Conservation (phyloP, 805 yeast species). For the Kuraishia capsulata region DNA sequence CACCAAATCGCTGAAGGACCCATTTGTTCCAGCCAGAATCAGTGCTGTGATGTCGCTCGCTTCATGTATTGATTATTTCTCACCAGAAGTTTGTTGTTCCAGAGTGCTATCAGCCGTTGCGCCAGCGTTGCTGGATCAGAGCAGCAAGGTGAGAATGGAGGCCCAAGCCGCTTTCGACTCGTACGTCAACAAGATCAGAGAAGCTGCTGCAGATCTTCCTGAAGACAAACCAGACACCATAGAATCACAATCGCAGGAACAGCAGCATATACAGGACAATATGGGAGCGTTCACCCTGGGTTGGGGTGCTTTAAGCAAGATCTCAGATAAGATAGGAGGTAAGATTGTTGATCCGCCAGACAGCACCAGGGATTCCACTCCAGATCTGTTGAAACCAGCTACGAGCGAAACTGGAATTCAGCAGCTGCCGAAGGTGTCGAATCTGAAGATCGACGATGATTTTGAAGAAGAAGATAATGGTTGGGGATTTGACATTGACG, state of each 20-base stretch:
- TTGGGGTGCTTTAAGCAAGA: slow-evolving; percentile 5
- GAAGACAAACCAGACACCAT: slow-evolving; percentile 17
- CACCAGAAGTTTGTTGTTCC: slow-evolving; percentile 68
- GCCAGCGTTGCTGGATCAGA: slow-evolving; percentile 71
- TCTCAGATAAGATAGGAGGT: slow-evolving; percentile 5
- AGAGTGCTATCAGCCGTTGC: slow-evolving; percentile 80
- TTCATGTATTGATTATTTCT: slow-evolving; percentile 52
- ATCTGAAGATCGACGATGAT: background rate
- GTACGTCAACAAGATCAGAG: slow-evolving; percentile 46
- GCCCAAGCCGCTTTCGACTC: slow-evolving; percentile 61
- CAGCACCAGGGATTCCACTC: background rate
- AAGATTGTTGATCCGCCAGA: slow-evolving; percentile 2
- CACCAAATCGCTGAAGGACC: slow-evolving; percentile 73
- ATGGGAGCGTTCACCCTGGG: slow-evolving; percentile 13
- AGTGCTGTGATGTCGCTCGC: slow-evolving; percentile 73
- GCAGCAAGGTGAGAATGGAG: slow-evolving; percentile 57
- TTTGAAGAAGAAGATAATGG: slow-evolving; percentile 16
- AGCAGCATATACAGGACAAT: slow-evolving; percentile 8
- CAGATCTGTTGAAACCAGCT: background rate
- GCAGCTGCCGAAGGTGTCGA: background rate
- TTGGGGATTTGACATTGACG: slow-evolving; percentile 20
- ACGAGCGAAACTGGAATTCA: background rate
- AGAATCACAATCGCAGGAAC: slow-evolving; percentile 11
- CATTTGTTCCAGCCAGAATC: slow-evolving; percentile 63
- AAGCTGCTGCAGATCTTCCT: slow-evolving; percentile 29